Conservation (phyloP, 192 early-diverging fungal species). For the Linnemannia elongata region DNA sequence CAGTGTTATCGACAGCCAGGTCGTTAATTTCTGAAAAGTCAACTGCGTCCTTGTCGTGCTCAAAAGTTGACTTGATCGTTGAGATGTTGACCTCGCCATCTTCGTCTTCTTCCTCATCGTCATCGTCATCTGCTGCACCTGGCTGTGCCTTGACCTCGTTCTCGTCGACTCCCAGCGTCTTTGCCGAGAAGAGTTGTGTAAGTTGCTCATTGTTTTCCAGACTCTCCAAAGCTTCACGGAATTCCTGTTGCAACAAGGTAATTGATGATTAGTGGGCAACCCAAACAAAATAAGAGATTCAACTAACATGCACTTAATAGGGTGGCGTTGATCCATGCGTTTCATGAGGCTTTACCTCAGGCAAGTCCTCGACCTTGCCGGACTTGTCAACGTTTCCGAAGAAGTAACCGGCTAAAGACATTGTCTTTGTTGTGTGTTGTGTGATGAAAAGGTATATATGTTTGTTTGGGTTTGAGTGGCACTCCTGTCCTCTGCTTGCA, state of each 20-base stretch:
- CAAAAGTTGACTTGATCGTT: conserved; percentile 57
- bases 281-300: neutral
- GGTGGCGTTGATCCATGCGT: neutral
- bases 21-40: conserved; percentile 91
- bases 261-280: neutral
- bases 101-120: conserved; percentile 57
- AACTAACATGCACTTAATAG: neutral
- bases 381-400: conserved; percentile 94
- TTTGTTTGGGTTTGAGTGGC: neutral
- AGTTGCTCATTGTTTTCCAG: conserved; percentile 66
- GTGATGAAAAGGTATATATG: conserved; percentile 1
- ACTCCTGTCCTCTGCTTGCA: neutral
- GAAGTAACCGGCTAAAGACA: conserved; percentile 82
- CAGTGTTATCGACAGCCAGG: conserved; percentile 69
- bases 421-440: conserved; percentile 23
- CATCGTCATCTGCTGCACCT: conserved; percentile 58
- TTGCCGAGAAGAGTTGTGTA: conserved; percentile 62
- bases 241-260: conserved; percentile 59
- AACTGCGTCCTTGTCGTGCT: conserved; percentile 78
- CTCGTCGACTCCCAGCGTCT: conserved; percentile 66
- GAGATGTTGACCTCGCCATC: conserved; percentile 54
- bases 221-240: conserved; percentile 65
- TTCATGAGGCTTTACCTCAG: conserved; percentile 48
- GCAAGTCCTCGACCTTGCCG: conserved; percentile 81
- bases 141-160: conserved; percentile 54